Base-by-base conservation (phyloP, 2,329 filamentous ascomycete genomes). In the Xylaria sp. region DNA sequence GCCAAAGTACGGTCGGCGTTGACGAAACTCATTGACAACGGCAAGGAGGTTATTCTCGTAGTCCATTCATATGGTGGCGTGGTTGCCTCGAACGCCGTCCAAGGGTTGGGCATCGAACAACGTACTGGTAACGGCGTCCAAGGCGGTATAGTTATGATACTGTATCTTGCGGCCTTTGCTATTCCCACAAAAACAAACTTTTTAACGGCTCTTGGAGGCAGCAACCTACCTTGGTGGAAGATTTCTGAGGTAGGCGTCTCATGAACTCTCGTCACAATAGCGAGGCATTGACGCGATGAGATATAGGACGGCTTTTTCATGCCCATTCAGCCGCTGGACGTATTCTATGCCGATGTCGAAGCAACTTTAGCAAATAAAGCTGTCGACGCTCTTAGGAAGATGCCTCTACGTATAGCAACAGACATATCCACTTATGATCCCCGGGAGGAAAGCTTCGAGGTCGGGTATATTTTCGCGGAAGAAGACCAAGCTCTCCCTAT, bases 21-120 rank as follows among this genome's bases (percentile, higher is more conserved):
- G n/a, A 50, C 10, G 10, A 42, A 47, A 1, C 55, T 66, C 29
- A 27, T 61, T n/a, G 42, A 67, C 25, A 36, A 38, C 1, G 65
- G 61, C 1, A 67, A 55, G 25, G 65, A 69, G 38, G 57, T 68
- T 5, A 22, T 69, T 6, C n/a, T 72, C 3, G 57, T 71, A 2
- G 59, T 66, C 20, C 70, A 72, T 56, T 72, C 70, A 29, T 71
- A 63, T 29, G 67, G 65, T 9, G 67, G 70, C 5, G 25, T 69
- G 20, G 36, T 68, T 25, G 50, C 51, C 10, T 61, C 63, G 6
- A 65, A 67, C n/a, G 56, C 65, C 11, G 55, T 65, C 5, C 36
- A 49, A 7, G 70, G 67, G 39, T 50, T 72, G 15, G 45, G 65
- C 9, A 38, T 65, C 3, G 25, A 66, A 22, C 57, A 70, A 13